Percentiles rank a stretch among this genome's conserved stretches.
Conservation (phyloP, 2,329 filamentous ascomycete genomes). For the Fusarium napiforme region DNA sequence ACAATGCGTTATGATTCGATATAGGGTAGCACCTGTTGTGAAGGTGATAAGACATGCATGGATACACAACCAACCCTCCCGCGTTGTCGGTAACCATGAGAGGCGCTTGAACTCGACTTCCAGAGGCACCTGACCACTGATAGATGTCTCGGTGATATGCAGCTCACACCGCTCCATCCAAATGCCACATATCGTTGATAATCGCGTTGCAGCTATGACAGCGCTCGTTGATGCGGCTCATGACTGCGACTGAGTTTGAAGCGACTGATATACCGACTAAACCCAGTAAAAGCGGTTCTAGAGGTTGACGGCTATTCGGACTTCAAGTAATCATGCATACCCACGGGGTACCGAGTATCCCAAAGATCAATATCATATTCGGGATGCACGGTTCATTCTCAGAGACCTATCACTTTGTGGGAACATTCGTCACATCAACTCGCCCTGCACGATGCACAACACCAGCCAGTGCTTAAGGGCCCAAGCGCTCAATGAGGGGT, state of each 20-base stretch:
- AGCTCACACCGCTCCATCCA: slow-evolving; percentile 21
- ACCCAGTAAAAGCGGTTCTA: background rate
- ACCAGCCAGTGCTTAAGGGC: slow-evolving; percentile 16
- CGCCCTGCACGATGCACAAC: slow-evolving; percentile 27
- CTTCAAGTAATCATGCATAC: background rate
- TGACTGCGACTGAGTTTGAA: background rate
- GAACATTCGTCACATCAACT: slow-evolving; percentile 4
- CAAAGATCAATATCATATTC: background rate
- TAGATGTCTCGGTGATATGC: slow-evolving; percentile 4
- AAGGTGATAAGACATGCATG: slow-evolving; percentile 1
- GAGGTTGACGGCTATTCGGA: background rate
- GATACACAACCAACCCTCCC: slow-evolving; percentile 5
- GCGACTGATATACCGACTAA: slow-evolving; percentile 21
- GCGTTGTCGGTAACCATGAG: slow-evolving; percentile 1
- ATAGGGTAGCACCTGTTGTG: slow-evolving; percentile 15
- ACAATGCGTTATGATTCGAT: background rate
- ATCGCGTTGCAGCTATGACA: slow-evolving; percentile 5
- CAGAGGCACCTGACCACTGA: background rate
- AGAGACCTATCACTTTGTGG: slow-evolving; percentile 1
- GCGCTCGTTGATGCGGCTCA: slow-evolving; percentile 22
- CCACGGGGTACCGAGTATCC: background rate
- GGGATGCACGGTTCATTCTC: background rate
- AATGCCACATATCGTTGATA: background rate
- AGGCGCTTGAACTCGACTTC: background rate
- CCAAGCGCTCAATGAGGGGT: slow-evolving; percentile 24